These are phyloP conservation scores for Talaromyces atroroseus DNA, from an alignment of 2,329 filamentous ascomycete species.

Conservation along the genomic window DNA sequence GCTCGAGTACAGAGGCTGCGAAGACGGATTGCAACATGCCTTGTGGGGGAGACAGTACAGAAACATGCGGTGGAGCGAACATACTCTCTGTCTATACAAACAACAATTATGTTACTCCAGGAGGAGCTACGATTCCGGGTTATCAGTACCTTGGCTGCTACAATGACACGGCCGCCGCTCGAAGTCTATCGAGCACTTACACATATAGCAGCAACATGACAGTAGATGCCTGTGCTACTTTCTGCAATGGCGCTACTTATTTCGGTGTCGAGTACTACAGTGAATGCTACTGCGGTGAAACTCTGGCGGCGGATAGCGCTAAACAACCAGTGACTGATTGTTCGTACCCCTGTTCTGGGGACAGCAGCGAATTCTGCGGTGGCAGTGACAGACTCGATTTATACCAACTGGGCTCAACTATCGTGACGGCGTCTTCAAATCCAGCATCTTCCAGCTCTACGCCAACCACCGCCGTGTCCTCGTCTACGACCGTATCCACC, in stretches of 20 bases:
- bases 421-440: background rate
- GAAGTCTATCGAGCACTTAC: constrained; percentile 8
- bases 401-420: constrained; percentile 3
- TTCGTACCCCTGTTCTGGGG: constrained; percentile 7
- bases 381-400: constrained; percentile 9
- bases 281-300: constrained; percentile 10
- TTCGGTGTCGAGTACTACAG: constrained; percentile 10
- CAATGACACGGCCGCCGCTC: constrained; percentile 9
- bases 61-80: constrained; percentile 29
- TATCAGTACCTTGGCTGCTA: constrained; percentile 9
- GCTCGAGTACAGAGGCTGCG: constrained; percentile 19
- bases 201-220: constrained; percentile 7
- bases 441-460: background rate
- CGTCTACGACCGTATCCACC: background rate
- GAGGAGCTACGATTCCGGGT: constrained; percentile 3
- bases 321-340: constrained; percentile 7
- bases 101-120: constrained; percentile 29
- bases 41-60: constrained; percentile 38
- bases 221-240: constrained; percentile 8
- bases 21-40: constrained; percentile 46
- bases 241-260: constrained; percentile 8
- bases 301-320: background rate
- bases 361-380: constrained; percentile 10
- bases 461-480: background rate
- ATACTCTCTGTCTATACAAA: constrained; percentile 48